Percentiles rank a stretch among this genome's conserved stretches.
phyloP scores from a whole-genome alignment of 257 asterid genomes.

The Nicotiana paniculata region DNA sequence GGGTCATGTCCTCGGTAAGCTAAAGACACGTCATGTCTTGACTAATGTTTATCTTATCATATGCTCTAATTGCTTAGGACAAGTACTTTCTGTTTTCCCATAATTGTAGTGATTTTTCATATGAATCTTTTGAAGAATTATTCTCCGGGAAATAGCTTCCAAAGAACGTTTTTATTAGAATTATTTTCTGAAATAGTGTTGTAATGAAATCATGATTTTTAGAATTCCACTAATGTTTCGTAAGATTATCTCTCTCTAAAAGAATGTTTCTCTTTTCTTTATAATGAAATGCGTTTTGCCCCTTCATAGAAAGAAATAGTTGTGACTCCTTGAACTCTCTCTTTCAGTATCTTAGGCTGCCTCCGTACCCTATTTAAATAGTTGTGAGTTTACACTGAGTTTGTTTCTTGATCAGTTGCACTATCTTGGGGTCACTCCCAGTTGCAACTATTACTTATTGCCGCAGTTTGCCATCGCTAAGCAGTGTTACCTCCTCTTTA shows the following conservation, averaged over 20 bases:
- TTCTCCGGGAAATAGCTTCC: not conserved
- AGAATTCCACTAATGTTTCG: not conserved
- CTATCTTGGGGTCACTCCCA: not conserved
- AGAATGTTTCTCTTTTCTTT: not conserved
- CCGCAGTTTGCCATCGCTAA: not conserved
- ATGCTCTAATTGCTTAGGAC: no score
- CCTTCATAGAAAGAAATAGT: not conserved
- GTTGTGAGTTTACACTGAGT: not conserved
- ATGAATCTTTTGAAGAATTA: no score
- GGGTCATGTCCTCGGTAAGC: no score
- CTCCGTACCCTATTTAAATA: no score
- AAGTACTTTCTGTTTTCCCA: no score
- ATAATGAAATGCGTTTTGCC: not conserved
- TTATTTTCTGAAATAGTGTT: not conserved
- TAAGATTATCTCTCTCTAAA: not conserved
- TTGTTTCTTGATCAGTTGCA: not conserved
- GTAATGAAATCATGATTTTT: not conserved
- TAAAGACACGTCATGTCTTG: no score
- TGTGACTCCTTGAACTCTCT: no score
- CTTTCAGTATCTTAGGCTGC: no score
- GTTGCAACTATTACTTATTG: not conserved
- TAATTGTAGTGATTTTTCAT: no score
- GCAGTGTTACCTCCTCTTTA: not conserved
- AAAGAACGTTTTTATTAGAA: not conserved
- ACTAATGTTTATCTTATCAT: no score